Conservation (phyloP, 495 filamentous ascomycete species). For the Aspergillus nanangensis region DNA sequence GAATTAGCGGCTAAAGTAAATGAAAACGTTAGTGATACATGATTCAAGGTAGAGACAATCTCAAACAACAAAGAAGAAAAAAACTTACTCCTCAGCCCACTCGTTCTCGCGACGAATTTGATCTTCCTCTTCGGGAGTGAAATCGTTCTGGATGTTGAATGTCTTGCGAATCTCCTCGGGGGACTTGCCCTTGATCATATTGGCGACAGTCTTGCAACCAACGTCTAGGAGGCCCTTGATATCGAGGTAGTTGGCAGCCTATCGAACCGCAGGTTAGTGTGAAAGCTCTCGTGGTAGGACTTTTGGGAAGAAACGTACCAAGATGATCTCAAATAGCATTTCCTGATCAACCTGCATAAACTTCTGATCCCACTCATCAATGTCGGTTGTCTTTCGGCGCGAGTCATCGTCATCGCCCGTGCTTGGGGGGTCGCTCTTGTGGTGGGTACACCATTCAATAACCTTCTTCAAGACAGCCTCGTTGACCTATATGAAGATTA, state of each 20-base stretch:
- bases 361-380: conserved; percentile 99
- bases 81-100: conserved; percentile 65
- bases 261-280: conserved; percentile 1
- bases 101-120: conserved; percentile 69
- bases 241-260: conserved; percentile 70
- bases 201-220: conserved; percentile 66
- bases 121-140: conserved; percentile 70
- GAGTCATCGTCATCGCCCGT: conserved; percentile 87
- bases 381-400: conserved; percentile 96
- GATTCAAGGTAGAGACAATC: not conserved
- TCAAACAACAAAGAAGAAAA: not conserved
- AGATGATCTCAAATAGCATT: conserved; percentile 98
- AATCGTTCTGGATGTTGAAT: conserved; percentile 73
- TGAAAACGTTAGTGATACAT: not conserved
- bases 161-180: conserved; percentile 73
- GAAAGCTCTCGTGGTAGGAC: not conserved
- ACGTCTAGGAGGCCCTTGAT: conserved; percentile 66
- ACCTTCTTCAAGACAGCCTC: conserved; percentile 92
- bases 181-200: conserved; percentile 71
- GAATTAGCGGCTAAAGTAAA: not conserved
- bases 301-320: no score
- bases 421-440: conserved; percentile 77
- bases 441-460: conserved; percentile 94
- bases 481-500: conserved; percentile 62
- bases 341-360: conserved; percentile 99